Base-by-base conservation (phyloP, 495 filamentous ascomycete species). In the Aspergillus haitiensis region DNA sequence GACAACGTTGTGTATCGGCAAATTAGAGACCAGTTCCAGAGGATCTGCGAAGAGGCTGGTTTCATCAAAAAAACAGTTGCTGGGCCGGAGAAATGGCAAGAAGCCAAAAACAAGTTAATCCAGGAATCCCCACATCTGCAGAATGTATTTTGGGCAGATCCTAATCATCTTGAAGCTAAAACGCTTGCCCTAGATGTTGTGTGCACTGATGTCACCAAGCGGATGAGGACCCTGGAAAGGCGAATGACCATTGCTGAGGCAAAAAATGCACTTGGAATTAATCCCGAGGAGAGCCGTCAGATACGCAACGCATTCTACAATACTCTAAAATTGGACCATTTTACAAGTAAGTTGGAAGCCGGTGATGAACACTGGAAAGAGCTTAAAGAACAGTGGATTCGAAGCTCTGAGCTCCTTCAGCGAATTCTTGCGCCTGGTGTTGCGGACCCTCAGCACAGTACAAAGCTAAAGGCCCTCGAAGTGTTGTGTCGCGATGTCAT, bases 161-260 rank as follows among this genome's bases (percentile, higher is more conserved):
- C 84, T 46, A 73, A 65, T 35, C 71, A 77, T 44, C 69, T 76
- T 40, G 77, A 82, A 50, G 69, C 76, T n/a, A 86, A 87, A 42
- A 75, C 78, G 16, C 80, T 89, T 52, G 86, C 90, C 1, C 75
- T 94, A 7, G 90, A 94, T 72, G 81, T 90, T 31, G 84, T 94
- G 27, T 90, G 87, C 65, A 86, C 79, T n/a, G 88, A 93, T 70
- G 88, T 93, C 49, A 91, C 88, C 8, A 94, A 94, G 71, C 77
- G 86, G 27, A 88, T 92, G 79, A 80, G 90, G 40, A 86, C 81
- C 1, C 55, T 83, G 33, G 80, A 83, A 55, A 75, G 75, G n/a
- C 73, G 78, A 32, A 84, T 93, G 77, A 87, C 84, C 4, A 81
- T 92, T 47, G 81, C 83, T 34, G 87, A 91, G 59, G 88, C 88